Conservation (phyloP, 2,329 filamentous ascomycete genomes). For the Aspergillus carbonarius region DNA sequence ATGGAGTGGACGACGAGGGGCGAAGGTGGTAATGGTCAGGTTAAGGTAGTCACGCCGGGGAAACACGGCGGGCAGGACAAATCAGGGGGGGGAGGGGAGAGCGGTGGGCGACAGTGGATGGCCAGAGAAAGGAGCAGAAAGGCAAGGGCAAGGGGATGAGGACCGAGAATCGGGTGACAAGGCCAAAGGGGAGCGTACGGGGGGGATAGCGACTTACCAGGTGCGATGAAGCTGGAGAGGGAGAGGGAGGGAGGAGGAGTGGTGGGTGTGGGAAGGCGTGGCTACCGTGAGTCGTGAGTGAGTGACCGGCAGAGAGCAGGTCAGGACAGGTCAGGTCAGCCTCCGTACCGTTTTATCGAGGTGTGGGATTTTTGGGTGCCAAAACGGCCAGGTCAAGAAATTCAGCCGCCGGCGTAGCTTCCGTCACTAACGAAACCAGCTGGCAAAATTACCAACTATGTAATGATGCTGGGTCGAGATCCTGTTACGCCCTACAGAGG, state of each 20-base stretch:
- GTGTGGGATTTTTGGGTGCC: conserved; percentile 36
- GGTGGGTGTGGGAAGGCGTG: conserved; percentile 13
- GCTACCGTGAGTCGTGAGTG: background rate
- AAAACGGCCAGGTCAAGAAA: conserved; percentile 35
- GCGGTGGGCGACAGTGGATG: background rate
- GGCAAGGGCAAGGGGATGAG: background rate
- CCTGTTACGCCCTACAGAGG: no score
- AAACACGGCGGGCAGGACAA: conserved; percentile 17
- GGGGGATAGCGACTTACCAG: conserved; percentile 5
- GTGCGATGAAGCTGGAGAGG: conserved; percentile 9
- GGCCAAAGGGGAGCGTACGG: background rate
- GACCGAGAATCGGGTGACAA: background rate
- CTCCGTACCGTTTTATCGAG: conserved; percentile 21
- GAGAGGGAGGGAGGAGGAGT: conserved; percentile 19
- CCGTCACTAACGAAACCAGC: conserved; percentile 31
- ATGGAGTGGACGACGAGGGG: conserved; percentile 16
- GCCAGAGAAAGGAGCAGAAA: background rate
- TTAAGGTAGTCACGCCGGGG: conserved; percentile 18
- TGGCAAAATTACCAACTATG: background rate
- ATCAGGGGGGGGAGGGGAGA: conserved; percentile 17
- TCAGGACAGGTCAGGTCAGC: conserved; percentile 7
- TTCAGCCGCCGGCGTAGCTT: conserved; percentile 40
- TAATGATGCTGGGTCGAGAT: background rate
- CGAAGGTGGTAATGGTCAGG: conserved; percentile 3
- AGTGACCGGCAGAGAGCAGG: conserved; percentile 4